These are phyloP conservation scores for Sphagnum tenellum DNA, from an alignment of 225 moss, liverwort and hornwort species.

Conservation along the genomic window DNA sequence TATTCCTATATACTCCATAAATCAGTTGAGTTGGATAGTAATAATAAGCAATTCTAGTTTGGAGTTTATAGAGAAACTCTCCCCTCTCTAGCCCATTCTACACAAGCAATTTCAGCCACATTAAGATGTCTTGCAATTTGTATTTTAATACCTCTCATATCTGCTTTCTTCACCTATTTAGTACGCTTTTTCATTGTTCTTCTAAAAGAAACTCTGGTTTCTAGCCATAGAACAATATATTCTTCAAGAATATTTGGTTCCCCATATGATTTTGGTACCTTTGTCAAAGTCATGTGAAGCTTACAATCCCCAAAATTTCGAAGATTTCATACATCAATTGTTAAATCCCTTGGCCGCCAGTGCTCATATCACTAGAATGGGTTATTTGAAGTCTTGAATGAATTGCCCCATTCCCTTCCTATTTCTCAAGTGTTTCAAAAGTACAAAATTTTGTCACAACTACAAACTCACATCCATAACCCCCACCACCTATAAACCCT, in stretches of 20 bases:
- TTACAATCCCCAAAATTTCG: not conserved
- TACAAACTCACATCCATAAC: too few relatives aligned
- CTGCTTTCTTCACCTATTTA: too few relatives aligned
- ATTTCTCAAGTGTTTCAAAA: too few relatives aligned
- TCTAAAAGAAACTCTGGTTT: slow-evolving; percentile 15
- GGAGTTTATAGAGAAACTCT: slow-evolving; percentile 1
- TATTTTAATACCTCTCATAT: too few relatives aligned
- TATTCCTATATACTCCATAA: slow-evolving; percentile 2
- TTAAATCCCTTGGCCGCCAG: slow-evolving; percentile 4
- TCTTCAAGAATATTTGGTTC: slow-evolving; percentile 6
- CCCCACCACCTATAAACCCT: too few relatives aligned
- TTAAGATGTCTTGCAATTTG: not conserved
- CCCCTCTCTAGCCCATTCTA: slow-evolving; percentile 1
- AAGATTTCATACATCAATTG: slow-evolving; percentile 5
- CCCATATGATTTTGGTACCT: slow-evolving; percentile 10
- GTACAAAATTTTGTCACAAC: too few relatives aligned
- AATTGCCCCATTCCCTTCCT: too few relatives aligned
- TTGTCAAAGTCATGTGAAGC: slow-evolving; percentile 9
- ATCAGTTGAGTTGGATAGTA: not conserved
- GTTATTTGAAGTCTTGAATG: too few relatives aligned
- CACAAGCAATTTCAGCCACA: slow-evolving; percentile 2
- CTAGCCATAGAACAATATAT: slow-evolving; percentile 15
- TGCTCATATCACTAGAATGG: too few relatives aligned
- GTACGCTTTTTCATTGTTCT: not conserved
- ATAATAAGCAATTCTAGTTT: not conserved